These are phyloP conservation scores for Nannizziopsis barbatae DNA, from an alignment of 2,329 filamentous ascomycete genomes.

Conservation along the genomic window DNA sequence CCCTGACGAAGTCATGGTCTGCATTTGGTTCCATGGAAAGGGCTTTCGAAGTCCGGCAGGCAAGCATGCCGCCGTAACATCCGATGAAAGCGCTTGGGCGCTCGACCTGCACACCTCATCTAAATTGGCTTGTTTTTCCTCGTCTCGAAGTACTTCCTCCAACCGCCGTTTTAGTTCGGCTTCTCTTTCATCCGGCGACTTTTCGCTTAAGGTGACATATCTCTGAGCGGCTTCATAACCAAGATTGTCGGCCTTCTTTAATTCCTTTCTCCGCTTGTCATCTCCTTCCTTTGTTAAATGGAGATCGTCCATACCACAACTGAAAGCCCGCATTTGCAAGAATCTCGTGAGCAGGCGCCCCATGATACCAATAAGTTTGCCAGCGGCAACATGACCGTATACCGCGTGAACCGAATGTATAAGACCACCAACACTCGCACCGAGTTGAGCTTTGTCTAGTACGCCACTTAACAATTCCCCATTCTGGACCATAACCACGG, in stretches of 20 bases:
- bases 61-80: constrained; percentile 67
- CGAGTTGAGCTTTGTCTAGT: constrained; percentile 90
- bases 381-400: constrained; percentile 77
- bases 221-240: constrained; percentile 72
- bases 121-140: constrained; percentile 80
- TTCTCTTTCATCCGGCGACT: constrained; percentile 51
- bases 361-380: constrained; percentile 76
- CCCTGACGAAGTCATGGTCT: constrained; percentile 93
- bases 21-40: constrained; percentile 97
- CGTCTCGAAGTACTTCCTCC: constrained; percentile 82
- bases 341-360: constrained; percentile 81
- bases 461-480: constrained; percentile 85
- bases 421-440: constrained; percentile 72
- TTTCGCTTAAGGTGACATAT: constrained; percentile 71
- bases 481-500: constrained; percentile 66
- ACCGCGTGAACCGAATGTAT: constrained; percentile 89
- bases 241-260: constrained; percentile 55
- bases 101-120: constrained; percentile 73
- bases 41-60: constrained; percentile 75
- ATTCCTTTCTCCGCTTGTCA: constrained; percentile 52
- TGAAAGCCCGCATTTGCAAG: constrained; percentile 87
- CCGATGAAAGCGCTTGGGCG: constrained; percentile 60
- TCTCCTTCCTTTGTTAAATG: constrained; percentile 74
- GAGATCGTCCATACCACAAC: constrained; percentile 93
- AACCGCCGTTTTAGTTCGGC: constrained; percentile 64